Evolutionary conservation across 78 protist genomes (phyloP), one percentile per base, ranked within the genome.

Genomic region (Polysphondylium violaceum): DNA sequence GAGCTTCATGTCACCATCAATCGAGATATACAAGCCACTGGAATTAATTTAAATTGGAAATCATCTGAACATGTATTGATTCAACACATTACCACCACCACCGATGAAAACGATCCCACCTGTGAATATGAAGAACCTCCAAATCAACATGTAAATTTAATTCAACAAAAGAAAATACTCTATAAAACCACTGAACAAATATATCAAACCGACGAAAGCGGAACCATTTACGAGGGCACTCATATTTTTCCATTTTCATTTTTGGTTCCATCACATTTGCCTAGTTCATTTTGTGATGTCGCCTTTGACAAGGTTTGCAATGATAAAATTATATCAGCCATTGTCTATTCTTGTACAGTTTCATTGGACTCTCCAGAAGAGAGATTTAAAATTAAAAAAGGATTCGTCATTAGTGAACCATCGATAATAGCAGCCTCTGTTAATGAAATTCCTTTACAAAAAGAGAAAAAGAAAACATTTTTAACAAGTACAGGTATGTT

Each of bases 191-290:
- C 0, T 72, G 78, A 72, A 14, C 27, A n/a, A 7, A 72, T 72
- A 21, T 51, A 27, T 14, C 23, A 8, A 19, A 51, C 78, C 2
- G 78, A 72, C 53, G 78, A 72, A 4, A 51, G 55, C 55, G 64
- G 44, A 33, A 21, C 17, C 3, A 29, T 72, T 25, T 7, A 19
- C 19, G 16, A 31, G 14, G 78, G 78, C 6, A 17, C 21, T 14
- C 78, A 72, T 72, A 72, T 53, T 4, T 25, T 72, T 2, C 78
- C 78, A 29, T 72, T 72, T 51, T 21, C 25, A 33, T 72, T 72
- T 40, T 2, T 9, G 19, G 8, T 72, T 19, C 78, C 78, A 51
- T 53, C 65, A 8, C 60, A 72, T 51, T 51, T 51, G 2, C 78
- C 78, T 27, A 51, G 47, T 31, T 29, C 44, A 14, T 72, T 53